Base-by-base conservation (phyloP, 176 grass and related monocot genomes). In the Phyllostachys edulis region DNA sequence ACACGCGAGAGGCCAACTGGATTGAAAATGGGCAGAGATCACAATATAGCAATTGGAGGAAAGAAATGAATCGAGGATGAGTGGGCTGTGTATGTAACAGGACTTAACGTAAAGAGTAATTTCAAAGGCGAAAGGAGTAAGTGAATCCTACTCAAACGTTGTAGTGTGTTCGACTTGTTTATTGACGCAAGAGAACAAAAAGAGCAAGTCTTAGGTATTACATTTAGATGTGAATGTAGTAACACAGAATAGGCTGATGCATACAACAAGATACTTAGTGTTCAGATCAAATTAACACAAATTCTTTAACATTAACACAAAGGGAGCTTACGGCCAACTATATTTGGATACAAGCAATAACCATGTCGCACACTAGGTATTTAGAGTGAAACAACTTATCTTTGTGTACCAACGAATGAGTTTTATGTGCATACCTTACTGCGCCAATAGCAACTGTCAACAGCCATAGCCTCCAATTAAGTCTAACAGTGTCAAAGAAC, bases 1-100 rank as follows among this genome's bases (percentile, higher is more conserved):
- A 66, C 78, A 83, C 39, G 84, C 87, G n/a, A 92, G 69, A 27
- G 93, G 93, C 90, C 93, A 94, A 51, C 93, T 92, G 77, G 69
- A 90, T 84, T 36, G 38, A 59, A 69, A 39, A 65, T 65, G 34
- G 55, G 41, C 15, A 56, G 32, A 52, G 17, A 44, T 87, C 60
- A 82, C 59, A 68, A 86, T 24, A 60, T 79, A 20, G 9, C 27
- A 17, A 84, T 12, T 50, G 65, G 21, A 15, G 4, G 24, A 16
- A 61, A 56, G 37, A 88, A 88, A n/a, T 47, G 36, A 44, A n/a
- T 11, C 24, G 16, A 47, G 63, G 42, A 80, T 73, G 17, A 49
- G n/a, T 57, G 39, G 11, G 5, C n/a, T 29, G 18, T 20, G 14
- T 14, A 18, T 17, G 20, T 17, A 67, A 9, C 27, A 67, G 9